These are phyloP conservation scores for Lodderomyces orthopsilosis DNA, from an alignment of 1,139 yeast genomes.

Conservation along the genomic window DNA sequence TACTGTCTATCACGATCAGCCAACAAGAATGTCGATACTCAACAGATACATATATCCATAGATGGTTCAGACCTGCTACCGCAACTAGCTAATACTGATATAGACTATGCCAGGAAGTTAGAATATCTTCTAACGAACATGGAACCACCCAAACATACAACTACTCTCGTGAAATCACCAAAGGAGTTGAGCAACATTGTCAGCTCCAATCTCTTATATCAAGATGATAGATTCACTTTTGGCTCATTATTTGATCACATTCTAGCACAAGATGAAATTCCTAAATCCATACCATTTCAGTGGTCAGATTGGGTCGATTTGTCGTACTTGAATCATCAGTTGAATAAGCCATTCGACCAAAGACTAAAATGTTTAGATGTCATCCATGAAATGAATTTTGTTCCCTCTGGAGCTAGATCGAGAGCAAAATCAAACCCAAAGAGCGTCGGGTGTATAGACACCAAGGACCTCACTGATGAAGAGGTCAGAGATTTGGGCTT, in stretches of 20 bases:
- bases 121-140: conserved; percentile 7
- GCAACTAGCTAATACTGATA: conserved; percentile 9
- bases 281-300: conserved; percentile 29
- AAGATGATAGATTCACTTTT: conserved; percentile 11
- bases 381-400: conserved; percentile 6
- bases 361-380: conserved; percentile 20
- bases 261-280: neutral
- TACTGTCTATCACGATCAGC: conserved; percentile 2
- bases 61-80: conserved; percentile 8
- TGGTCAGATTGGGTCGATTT: conserved; percentile 28
- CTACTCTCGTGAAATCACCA: neutral
- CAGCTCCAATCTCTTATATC: conserved; percentile 5
- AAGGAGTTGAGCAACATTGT: neutral
- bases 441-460: conserved; percentile 16
- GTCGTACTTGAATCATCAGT: conserved; percentile 35
- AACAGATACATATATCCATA: conserved; percentile 4
- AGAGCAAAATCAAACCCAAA: conserved; percentile 5
- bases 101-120: conserved; percentile 9
- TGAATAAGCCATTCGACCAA: conserved; percentile 20
- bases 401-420: neutral
- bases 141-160: conserved; percentile 5
- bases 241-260: conserved; percentile 7
- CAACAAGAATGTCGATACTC: neutral
- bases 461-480: conserved; percentile 16
- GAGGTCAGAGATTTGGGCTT: conserved; percentile 18